Evolutionary conservation across 805 yeast genomes (phyloP), one percentile per base, ranked within the genome.

Genomic region (Lachancea sp.): DNA sequence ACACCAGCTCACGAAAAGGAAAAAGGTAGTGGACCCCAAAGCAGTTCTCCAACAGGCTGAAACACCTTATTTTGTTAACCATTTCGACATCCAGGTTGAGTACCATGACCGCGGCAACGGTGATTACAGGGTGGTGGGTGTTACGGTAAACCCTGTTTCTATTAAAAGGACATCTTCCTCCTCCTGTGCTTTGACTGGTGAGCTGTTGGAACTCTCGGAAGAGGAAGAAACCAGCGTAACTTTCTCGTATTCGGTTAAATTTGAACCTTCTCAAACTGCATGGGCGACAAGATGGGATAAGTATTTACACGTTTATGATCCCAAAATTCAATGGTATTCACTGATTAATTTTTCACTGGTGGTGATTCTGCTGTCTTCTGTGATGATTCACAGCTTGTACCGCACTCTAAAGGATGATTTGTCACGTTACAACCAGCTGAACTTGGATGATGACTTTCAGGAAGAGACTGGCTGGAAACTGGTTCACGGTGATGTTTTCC

Each of bases 201-300:
- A 58, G 1, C 74, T 76, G 5, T 70, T 83, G 23, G 50, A 52
- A 3, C 69, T 86, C 50, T 66, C 64, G 36, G 72, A 72, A 36
- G 72, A 71, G 16, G 58, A 57, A 11, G 78, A 72, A 25, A 72
- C 80, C 5, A 58, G 61, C 1, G 95, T 90, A n/a, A 58, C 70
- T 15, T 92, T 78, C 67, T 76, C 95, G n/a, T 92, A 92, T 64
- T 80, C 92, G 2, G 92, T 90, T 15, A 66, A 60, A 25, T 92
- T 90, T 71, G 60, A 65, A 16, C 74, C 74, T 40, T 81, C 90
- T 7, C 70, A 69, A 5, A 84, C 92, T 2, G 77, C 79, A 3
- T 92, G 97, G 97, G 97, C 97, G 24, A 90, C 97, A 2, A 80
- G 98, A 67, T 92, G 98, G 98, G 98, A 92, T 63, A 86, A 87